Evolutionary conservation across 2,329 filamentous ascomycete genomes (phyloP).

Genomic region (Epichloe sibirici): DNA sequence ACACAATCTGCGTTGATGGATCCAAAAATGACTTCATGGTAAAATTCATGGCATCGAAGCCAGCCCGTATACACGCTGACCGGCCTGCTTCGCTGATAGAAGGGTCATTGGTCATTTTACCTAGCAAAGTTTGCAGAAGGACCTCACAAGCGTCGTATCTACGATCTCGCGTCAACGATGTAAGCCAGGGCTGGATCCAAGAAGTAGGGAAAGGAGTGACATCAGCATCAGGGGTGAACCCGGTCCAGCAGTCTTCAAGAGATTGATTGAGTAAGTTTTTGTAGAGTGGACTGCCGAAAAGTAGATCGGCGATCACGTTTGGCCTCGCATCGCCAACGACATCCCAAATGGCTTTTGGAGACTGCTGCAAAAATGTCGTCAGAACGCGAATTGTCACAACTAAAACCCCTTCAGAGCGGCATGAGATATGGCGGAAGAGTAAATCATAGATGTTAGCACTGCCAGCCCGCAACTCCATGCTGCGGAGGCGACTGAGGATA

Average conservation of each 20-base stretch:
- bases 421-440: conserved; percentile 42
- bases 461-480: conserved; percentile 54
- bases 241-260: conserved; percentile 31
- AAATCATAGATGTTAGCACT: conserved; percentile 54
- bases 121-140: conserved; percentile 64
- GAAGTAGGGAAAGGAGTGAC: conserved; percentile 53
- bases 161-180: conserved; percentile 63
- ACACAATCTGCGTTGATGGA: conserved; percentile 28
- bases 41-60: conserved; percentile 46
- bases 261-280: conserved; percentile 49
- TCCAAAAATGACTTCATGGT: conserved; percentile 45
- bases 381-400: conserved; percentile 59
- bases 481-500: conserved; percentile 66
- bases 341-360: conserved; percentile 75
- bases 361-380: conserved; percentile 58
- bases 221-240: conserved; percentile 29
- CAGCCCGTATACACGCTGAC: conserved; percentile 50
- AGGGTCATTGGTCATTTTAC: conserved; percentile 43
- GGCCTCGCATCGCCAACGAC: conserved; percentile 72
- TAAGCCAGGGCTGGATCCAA: conserved; percentile 69
- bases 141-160: conserved; percentile 69
- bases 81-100: conserved; percentile 44
- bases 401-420: conserved; percentile 45
- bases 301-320: conserved; percentile 68
- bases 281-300: conserved; percentile 62